These are phyloP conservation scores for Areca catechu DNA, from an alignment of 176 grass and related monocot species.

Conservation along the genomic window DNA sequence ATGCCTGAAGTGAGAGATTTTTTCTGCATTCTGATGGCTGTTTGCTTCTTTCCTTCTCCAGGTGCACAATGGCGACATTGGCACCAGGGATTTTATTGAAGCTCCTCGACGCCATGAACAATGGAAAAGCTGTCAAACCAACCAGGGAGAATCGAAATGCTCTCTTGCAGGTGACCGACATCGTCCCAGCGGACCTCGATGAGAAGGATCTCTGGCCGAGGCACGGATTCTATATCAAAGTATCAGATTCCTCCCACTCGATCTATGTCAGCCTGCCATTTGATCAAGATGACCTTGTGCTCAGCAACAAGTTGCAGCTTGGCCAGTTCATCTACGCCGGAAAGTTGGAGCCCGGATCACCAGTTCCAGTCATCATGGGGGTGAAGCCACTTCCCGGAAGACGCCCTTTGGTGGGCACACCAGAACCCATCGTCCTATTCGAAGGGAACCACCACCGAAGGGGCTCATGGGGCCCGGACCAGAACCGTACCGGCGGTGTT, in stretches of 20 bases:
- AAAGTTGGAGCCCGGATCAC: slow-evolving; percentile 52
- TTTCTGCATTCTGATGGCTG: too few relatives aligned
- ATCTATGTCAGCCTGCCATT: slow-evolving; percentile 72
- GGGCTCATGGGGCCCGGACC: slow-evolving; percentile 47
- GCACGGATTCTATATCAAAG: slow-evolving; percentile 88
- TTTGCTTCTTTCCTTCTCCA: too few relatives aligned
- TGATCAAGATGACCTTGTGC: slow-evolving; percentile 70
- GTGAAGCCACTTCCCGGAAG: slow-evolving; percentile 46
- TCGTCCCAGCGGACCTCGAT: slow-evolving; percentile 79
- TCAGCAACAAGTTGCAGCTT: slow-evolving; percentile 82
- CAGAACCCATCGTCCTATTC: slow-evolving; percentile 30
- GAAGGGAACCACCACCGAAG: slow-evolving; percentile 19
- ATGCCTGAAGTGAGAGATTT: neutral
- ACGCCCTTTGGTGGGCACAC: slow-evolving; percentile 63
- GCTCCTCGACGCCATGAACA: slow-evolving; percentile 62
- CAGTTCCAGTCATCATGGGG: slow-evolving; percentile 63
- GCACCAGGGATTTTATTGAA: slow-evolving; percentile 60
- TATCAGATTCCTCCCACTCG: slow-evolving; percentile 70
- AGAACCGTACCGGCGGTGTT: slow-evolving; percentile 6
- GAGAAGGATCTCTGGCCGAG: slow-evolving; percentile 76
- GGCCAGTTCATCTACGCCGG: slow-evolving; percentile 75
- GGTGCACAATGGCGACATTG: slow-evolving; percentile 45
- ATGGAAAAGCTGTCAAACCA: slow-evolving; percentile 30
- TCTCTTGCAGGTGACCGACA: slow-evolving; percentile 79
- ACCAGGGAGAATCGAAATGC: slow-evolving; percentile 59